Conservation (phyloP, 2,329 filamentous ascomycete genomes). For the Fusarium mangiferae region DNA sequence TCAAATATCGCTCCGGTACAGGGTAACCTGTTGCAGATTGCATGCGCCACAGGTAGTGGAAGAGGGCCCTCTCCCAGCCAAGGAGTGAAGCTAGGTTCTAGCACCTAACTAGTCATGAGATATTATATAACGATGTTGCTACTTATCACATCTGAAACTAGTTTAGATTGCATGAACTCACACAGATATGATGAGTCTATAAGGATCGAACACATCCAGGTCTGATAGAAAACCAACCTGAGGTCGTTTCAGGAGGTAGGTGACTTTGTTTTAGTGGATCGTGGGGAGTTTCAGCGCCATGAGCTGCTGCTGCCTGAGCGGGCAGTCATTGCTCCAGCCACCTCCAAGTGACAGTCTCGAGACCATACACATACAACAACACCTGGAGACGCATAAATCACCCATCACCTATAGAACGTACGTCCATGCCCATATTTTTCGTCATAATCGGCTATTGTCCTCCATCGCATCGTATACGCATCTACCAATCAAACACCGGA, state of each 20-base stretch:
- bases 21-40: neutral
- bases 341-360: slow-evolving; percentile 3
- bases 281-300: slow-evolving; percentile 13
- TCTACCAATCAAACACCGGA: slow-evolving; percentile 1
- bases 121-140: too few species aligned
- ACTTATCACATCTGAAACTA: neutral
- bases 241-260: neutral
- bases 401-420: neutral
- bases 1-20: neutral
- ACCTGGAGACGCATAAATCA: slow-evolving; percentile 6
- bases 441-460: neutral
- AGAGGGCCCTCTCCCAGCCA: neutral
- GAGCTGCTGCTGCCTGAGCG: neutral
- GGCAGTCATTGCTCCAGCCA: slow-evolving; percentile 6
- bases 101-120: neutral
- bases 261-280: slow-evolving; percentile 7
- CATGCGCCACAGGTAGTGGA: neutral
- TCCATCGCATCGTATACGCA: neutral
- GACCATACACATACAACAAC: neutral
- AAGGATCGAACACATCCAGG: neutral
- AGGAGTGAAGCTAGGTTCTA: neutral
- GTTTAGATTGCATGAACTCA: neutral
- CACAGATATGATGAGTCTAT: neutral
- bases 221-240: neutral
- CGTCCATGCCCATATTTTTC: neutral